Base-by-base conservation (phyloP, 495 filamentous ascomycete species). In the Penicillium angulare region DNA sequence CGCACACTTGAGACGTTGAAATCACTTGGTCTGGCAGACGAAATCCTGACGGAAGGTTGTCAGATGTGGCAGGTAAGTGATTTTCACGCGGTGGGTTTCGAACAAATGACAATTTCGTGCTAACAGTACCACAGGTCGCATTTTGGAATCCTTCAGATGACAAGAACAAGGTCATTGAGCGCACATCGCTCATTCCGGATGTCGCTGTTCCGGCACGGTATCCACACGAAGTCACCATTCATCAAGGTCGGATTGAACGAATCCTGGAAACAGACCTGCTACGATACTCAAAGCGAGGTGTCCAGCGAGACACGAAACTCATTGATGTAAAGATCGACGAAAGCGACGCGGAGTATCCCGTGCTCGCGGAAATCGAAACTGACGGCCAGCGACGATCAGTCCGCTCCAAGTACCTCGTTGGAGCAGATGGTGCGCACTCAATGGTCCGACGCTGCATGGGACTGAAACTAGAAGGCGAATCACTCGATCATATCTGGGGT, bases 1-100 rank as follows among this genome's bases (percentile, higher is more conserved):
- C 80, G 85, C 13, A 85, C 76, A 9, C 65, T 86, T 3, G 85
- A 88, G 63, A 86, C 86, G n/a, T 75, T 88, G 13, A 70, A 74
- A 47, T 70, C 66, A 3, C 61, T 73, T 0, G 67, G 66, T 1
- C 49, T 73, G 2, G 60, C 54, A 2, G 69, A 73, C 50, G 69
- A 73, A 45, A 67, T 73, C 33, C 57, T 73, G 21, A 60, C 52
- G 7, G 69, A 68, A 40, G 69, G 66, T 0, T 69, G 65, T 43
- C 65, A 72, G 36, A 65, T 72, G 65, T 62, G 59, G 59, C 59
- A 62, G 49, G 59, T 62, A 49, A 18, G 77, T 41, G 76, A n/a
- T n/a, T n/a, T n/a, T n/a, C n/a, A n/a, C n/a, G n/a, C n/a, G n/a
- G n/a, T n/a, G n/a, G n/a, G n/a, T n/a, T n/a, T n/a, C n/a, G n/a